A percentile compares a stretch with the other conserved stretches of the same genome.
phyloP scores from a whole-genome alignment of 2,329 filamentous ascomycete genomes.

The Aspergillus glaucus region DNA sequence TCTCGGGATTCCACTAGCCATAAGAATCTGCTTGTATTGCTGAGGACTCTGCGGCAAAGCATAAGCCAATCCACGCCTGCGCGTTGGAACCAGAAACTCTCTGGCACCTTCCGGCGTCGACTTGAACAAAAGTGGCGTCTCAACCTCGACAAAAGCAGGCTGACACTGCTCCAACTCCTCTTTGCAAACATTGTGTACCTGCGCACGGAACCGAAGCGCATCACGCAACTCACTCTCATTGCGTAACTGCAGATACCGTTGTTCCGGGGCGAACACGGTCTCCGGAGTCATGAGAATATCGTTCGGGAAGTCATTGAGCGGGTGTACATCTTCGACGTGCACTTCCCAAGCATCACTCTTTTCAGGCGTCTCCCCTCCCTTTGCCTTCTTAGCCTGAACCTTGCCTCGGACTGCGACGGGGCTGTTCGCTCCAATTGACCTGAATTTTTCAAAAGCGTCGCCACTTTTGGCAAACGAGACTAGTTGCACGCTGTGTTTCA shows the following conservation, averaged over 20 bases:
- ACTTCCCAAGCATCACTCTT: constrained; percentile 50
- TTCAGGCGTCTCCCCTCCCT: constrained; percentile 17
- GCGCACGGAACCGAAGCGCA: constrained; percentile 64
- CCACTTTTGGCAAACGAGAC: constrained; percentile 38
- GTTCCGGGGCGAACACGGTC: constrained; percentile 65
- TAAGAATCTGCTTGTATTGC: constrained; percentile 96
- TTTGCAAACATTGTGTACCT: constrained; percentile 50
- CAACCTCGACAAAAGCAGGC: constrained; percentile 64
- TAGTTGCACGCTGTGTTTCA: constrained; percentile 44
- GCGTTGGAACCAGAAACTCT: constrained; percentile 88
- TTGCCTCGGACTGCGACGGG: constrained; percentile 51
- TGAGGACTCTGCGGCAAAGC: constrained; percentile 94
- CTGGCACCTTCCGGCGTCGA: constrained; percentile 92
- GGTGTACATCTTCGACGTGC: constrained; percentile 54
- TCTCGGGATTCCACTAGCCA: constrained; percentile 74
- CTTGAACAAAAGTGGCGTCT: constrained; percentile 93
- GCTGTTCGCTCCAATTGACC: constrained; percentile 43
- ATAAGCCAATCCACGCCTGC: constrained; percentile 70
- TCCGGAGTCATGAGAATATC: constrained; percentile 71
- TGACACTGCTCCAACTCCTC: constrained; percentile 50
- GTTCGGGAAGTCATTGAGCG: constrained; percentile 66
- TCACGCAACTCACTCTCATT: constrained; percentile 62
- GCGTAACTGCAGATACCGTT: constrained; percentile 78
- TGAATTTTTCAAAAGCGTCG: constrained; percentile 36
- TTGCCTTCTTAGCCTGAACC: constrained; percentile 37